phyloP scores from a whole-genome alignment of 2,329 filamentous ascomycete genomes.

The Parastagonospora avenae region DNA sequence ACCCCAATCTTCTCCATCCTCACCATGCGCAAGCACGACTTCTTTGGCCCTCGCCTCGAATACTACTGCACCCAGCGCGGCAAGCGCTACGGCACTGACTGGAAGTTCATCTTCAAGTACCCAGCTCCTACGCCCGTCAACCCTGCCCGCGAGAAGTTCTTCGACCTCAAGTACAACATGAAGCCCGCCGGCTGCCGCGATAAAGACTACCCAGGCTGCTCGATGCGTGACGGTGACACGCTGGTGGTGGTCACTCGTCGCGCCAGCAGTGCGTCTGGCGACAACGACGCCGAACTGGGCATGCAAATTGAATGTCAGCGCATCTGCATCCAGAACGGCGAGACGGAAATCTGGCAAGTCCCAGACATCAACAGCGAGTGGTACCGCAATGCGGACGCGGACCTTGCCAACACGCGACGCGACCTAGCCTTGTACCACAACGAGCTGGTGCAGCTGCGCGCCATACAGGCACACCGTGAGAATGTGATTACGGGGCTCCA shows the following conservation, averaged over 20 bases:
- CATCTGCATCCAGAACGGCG: constrained; percentile 5
- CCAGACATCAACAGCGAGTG: neutral
- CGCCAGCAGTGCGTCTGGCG: neutral
- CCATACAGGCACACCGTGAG: too few relatives aligned
- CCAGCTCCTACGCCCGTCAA: neutral
- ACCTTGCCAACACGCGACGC: neutral
- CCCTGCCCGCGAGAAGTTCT: neutral
- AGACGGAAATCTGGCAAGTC: constrained; percentile 1
- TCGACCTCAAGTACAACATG: constrained; percentile 17
- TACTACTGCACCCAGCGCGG: constrained; percentile 19
- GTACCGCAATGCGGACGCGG: neutral
- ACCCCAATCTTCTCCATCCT: constrained; percentile 18
- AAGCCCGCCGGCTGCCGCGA: constrained; percentile 12
- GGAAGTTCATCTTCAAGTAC: constrained; percentile 16
- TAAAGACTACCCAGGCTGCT: constrained; percentile 2
- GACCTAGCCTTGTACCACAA: neutral
- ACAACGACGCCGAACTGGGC: neutral
- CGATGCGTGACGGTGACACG: constrained; percentile 13
- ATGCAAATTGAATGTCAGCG: neutral
- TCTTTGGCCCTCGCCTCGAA: constrained; percentile 16
- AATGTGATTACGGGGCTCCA: too few relatives aligned
- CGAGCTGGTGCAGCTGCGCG: too few relatives aligned
- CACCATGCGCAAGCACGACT: constrained; percentile 6
- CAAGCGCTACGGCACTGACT: constrained; percentile 14
- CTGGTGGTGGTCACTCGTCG: constrained; percentile 12